Base-by-base conservation (phyloP, 2,329 filamentous ascomycete genomes). In the Colletotrichum musicola region DNA sequence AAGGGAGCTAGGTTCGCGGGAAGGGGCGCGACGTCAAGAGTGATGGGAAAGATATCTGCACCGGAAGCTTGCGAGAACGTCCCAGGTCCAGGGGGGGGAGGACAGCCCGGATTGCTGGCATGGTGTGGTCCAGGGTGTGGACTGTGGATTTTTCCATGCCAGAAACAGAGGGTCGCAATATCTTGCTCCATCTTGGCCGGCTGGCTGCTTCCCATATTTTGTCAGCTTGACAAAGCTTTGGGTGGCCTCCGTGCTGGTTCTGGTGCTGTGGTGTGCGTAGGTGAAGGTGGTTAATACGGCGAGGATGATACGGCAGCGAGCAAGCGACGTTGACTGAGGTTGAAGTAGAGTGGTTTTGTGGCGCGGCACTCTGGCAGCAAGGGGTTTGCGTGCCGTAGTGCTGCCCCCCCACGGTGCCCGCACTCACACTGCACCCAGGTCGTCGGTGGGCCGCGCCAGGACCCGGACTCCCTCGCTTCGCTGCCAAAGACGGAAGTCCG, bases 171-270 rank as follows among this genome's bases (percentile, higher is more conserved):
- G 84, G 12, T 82, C 79, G 2, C 64, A 76, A 67, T 2, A 77
- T 79, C 4, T 74, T 85, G 0, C 72, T 84, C 2, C 75, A 78
- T 53, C 38, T 58, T 51, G 38, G 81, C 83, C 4, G 77, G 84
- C n/a, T 69, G 73, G 38, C 50, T 59, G 59, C 51, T 50, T 61
- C 7, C 30, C 30, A 35, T 46, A 44, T 66, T 69, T 68, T 40
- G 68, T 70, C 64, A 70, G 64, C 64, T 64, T 70, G 64, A 61
- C 68, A 64, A 70, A 70, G 68, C 55, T 16, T 22, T 55, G 27
- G 10, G 10, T 44, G 16, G 40, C 14, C 40, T 42, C 13, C 16
- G 40, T 13, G 40, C 16, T n/a, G 40, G 13, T 42, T 7, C 27
- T 30, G 7, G 27, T 30, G 30, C 30, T 35, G 30, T 35, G 30